Evolutionary conservation across 805 yeast species (phyloP).

Genomic region (Yarrowia hollandica): DNA sequence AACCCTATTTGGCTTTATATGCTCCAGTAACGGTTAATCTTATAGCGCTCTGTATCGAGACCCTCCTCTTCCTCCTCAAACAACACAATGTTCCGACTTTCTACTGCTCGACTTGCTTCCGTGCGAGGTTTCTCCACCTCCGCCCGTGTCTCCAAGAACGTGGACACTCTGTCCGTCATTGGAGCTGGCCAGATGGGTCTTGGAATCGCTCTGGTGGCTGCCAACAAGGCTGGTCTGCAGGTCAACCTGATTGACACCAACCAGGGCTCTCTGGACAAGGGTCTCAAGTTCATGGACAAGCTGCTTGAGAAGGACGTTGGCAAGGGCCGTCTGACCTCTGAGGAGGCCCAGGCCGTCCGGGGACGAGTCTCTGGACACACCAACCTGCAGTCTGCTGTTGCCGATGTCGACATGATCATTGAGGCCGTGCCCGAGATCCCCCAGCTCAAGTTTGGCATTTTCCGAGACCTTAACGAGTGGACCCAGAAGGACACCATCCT

Average conservation of each 20-base stretch:
- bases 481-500: slow-evolving; percentile 41
- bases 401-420: slow-evolving; percentile 43
- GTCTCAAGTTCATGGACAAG: slow-evolving; percentile 43
- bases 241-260: slow-evolving; percentile 44
- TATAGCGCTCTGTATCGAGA: background rate
- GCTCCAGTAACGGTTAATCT: background rate
- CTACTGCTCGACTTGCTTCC: slow-evolving; percentile 17
- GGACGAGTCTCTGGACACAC: slow-evolving; percentile 37
- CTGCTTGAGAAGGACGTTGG: slow-evolving; percentile 44
- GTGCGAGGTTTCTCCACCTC: slow-evolving; percentile 21
- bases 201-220: slow-evolving; percentile 48
- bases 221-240: slow-evolving; percentile 43
- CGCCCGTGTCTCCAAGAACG: slow-evolving; percentile 19
- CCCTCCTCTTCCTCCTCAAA: background rate
- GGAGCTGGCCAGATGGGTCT: slow-evolving; percentile 51
- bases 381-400: slow-evolving; percentile 37
- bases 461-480: slow-evolving; percentile 41
- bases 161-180: slow-evolving; percentile 41
- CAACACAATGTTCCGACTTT: slow-evolving; percentile 17
- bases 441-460: slow-evolving; percentile 42
- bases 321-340: slow-evolving; percentile 42
- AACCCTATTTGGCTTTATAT: background rate
- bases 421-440: slow-evolving; percentile 49
- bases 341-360: slow-evolving; percentile 39
- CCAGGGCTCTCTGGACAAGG: slow-evolving; percentile 40